Evolutionary conservation across 495 filamentous ascomycete genomes (phyloP), one percentile per base, ranked within the genome.

Genomic region (Elasticomyces elasticus): DNA sequence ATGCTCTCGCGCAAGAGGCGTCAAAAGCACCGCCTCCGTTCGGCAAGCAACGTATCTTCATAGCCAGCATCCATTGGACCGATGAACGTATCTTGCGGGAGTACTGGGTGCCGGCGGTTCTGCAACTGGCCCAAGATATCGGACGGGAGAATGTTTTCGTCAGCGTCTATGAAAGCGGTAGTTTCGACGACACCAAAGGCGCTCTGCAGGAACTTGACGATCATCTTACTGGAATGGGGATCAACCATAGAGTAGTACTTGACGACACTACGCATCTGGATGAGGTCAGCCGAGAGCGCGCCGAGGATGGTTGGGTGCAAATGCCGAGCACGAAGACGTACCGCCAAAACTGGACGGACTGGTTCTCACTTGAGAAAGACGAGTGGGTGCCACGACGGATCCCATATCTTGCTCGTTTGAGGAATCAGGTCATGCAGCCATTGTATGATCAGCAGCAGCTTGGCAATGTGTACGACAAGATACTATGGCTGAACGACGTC

Each of bases 401-500:
- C 53, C 83, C 84, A 5, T 87, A 84, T 61, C 68, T 89, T 11
- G 74, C 86, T 0, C 67, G 66, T 1, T 55, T 85, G 30, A 74
- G 86, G 46, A 89, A 90, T 66, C 50, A 68, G 33, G 75, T 76
- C 26, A 56, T 79, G 55, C 54, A 72, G 46, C 72, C 71, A 10
- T 56, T 85, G 25, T 54, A 66, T 5, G 70, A 73, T 20, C 63
- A 82, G 27, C 70, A 67, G 1, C 57, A 69, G 46, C 59, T 67
- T 25, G 75, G 76, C n/a, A 64, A 71, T 3, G 71, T 52, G 5
- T 89, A 86, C 62, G 83, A 89, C 59, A 77, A 77, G 59, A 69
- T 89, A 4, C 64, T 91, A 0, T 91, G 84, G 66, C 64, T 89
- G 33, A 86, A 86, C 64, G 85, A 89, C 65, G 82, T 89, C 15